These are phyloP conservation scores for Cyclostephanos invisitatus DNA, from an alignment of 108 stramenopile genomes.

Conservation along the genomic window DNA sequence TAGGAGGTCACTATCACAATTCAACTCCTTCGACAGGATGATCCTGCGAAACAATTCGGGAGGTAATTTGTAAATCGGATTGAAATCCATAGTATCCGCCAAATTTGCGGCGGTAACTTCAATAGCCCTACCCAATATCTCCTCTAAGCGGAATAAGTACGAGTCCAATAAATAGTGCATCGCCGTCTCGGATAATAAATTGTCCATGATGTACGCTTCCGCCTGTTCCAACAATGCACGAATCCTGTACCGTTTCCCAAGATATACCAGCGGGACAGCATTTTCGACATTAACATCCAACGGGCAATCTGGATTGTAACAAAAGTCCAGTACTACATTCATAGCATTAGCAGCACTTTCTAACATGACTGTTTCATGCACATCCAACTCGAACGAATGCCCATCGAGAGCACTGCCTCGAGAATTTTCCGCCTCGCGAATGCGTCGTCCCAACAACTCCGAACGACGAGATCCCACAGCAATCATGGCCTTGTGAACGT, in stretches of 20 bases:
- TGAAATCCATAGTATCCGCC: constrained; percentile 37
- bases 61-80: constrained; percentile 45
- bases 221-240: constrained; percentile 36
- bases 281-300: constrained; percentile 41
- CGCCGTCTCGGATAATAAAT: constrained; percentile 31
- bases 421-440: constrained; percentile 41
- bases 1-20: constrained; percentile 44
- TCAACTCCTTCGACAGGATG: constrained; percentile 25
- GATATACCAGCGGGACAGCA: constrained; percentile 47
- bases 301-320: constrained; percentile 36
- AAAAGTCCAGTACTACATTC: constrained; percentile 39
- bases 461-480: constrained; percentile 44
- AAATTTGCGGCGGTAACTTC: constrained; percentile 46
- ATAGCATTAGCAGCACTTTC: constrained; percentile 45
- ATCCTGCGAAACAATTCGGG: constrained; percentile 38
- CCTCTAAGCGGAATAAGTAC: constrained; percentile 40
- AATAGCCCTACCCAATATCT: constrained; percentile 41
- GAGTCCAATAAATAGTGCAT: constrained; percentile 43
- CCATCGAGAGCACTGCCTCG: constrained; percentile 25
- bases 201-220: constrained; percentile 31
- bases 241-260: constrained; percentile 45
- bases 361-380: constrained; percentile 43
- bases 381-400: constrained; percentile 33
- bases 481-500: constrained; percentile 52
- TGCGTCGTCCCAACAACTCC: constrained; percentile 41